Conservation (phyloP, 305 asterid species). For the Stenogyne calaminthoides region DNA sequence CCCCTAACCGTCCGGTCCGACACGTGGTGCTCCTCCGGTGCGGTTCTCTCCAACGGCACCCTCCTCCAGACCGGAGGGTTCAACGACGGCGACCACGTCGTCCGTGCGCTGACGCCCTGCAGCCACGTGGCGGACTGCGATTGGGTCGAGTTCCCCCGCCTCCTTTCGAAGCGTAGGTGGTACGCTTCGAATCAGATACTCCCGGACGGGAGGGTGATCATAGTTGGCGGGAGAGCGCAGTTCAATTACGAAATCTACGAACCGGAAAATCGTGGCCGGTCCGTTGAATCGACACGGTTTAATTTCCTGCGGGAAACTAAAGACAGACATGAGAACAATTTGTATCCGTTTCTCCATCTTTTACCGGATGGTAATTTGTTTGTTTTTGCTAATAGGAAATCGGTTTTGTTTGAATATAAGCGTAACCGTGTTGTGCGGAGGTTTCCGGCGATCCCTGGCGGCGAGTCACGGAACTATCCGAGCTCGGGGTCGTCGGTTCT, state of each 20-base stretch:
- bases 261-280: constrained; percentile 13
- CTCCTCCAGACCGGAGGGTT: constrained; percentile 70
- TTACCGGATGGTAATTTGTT: constrained; percentile 67
- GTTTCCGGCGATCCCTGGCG: constrained; percentile 49
- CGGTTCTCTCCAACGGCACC: constrained; percentile 60
- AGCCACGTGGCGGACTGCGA: constrained; percentile 39
- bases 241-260: constrained; percentile 57
- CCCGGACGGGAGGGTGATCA: constrained; percentile 59
- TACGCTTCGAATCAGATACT: constrained; percentile 62
- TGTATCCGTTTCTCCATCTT: constrained; percentile 67
- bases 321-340: constrained; percentile 53
- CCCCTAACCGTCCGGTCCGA: constrained; percentile 56
- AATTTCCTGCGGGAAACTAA: constrained; percentile 52
- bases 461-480: constrained; percentile 67
- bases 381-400: constrained; percentile 55
- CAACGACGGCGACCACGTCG: constrained; percentile 55
- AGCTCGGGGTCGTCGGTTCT: constrained; percentile 70
- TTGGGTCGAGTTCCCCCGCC: constrained; percentile 55
- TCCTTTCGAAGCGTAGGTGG: constrained; percentile 55
- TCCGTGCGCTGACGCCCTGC: constrained; percentile 47
- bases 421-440: constrained; percentile 35
- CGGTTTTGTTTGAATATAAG: constrained; percentile 49
- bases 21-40: constrained; percentile 82
- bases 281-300: constrained; percentile 15
- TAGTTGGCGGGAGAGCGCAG: constrained; percentile 65